Conservation (phyloP, 192 early-diverging fungal species). For the Gamsiella multidivaricata region DNA sequence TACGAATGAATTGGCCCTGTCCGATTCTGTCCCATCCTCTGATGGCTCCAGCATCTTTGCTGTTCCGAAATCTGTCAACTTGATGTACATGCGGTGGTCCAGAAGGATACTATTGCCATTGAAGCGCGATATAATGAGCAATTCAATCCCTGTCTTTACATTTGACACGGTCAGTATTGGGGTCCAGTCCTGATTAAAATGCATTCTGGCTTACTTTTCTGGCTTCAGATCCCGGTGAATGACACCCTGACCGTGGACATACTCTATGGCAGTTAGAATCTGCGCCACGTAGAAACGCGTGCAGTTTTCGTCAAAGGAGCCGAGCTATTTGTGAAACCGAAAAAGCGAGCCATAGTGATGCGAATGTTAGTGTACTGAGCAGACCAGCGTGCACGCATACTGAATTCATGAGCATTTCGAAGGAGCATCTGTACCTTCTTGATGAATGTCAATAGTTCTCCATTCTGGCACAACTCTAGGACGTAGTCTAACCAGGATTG, state of each 20-base stretch:
- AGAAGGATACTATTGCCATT: conserved; percentile 77
- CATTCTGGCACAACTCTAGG: conserved; percentile 89
- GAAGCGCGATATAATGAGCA: too few relatives aligned
- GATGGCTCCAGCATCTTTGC: conserved; percentile 78
- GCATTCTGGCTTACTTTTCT: conserved; percentile 73
- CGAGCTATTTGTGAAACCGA: conserved; percentile 64
- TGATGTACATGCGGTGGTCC: conserved; percentile 90
- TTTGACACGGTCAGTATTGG: too few relatives aligned
- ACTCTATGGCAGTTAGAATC: conserved; percentile 86
- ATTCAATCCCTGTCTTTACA: too few relatives aligned
- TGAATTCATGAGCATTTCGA: too few relatives aligned
- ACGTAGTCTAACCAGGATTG: conserved; percentile 78
- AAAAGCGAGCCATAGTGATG: conserved; percentile 7
- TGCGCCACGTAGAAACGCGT: conserved; percentile 91
- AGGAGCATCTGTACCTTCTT: conserved; percentile 75
- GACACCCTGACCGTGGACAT: conserved; percentile 86
- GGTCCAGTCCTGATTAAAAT: too few relatives aligned
- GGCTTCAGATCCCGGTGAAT: conserved; percentile 98
- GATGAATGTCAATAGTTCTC: conserved; percentile 90
- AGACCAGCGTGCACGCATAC: not conserved
- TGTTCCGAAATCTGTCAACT: conserved; percentile 96
- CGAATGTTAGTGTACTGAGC: not conserved
- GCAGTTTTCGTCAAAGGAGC: conserved; percentile 75
- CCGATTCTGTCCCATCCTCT: conserved; percentile 54
- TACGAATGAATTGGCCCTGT: conserved; percentile 90